Conservation (phyloP, 768 basidiomycete genomes). For the Zangia roseola region DNA sequence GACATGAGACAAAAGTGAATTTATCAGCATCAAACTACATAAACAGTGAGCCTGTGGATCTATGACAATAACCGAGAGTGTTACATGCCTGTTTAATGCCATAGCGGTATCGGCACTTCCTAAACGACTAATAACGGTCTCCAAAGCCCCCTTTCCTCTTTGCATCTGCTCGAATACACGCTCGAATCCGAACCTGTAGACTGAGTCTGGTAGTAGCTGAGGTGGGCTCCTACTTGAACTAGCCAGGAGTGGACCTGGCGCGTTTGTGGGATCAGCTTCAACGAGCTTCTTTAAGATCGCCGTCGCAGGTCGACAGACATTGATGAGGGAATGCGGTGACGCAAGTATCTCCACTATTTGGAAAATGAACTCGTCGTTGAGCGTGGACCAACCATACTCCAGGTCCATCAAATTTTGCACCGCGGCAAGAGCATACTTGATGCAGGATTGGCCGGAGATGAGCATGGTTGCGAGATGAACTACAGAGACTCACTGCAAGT, state of each 20-base stretch:
- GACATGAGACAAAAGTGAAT: conserved; percentile 79
- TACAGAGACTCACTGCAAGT: conserved; percentile 59
- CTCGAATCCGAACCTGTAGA: conserved; percentile 82
- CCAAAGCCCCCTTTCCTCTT: conserved; percentile 65
- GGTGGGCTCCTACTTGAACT: conserved; percentile 62
- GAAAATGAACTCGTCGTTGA: conserved; percentile 71
- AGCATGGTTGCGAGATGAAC: neutral
- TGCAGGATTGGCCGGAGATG: conserved; percentile 8
- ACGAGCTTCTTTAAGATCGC: conserved; percentile 88
- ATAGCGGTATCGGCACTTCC: conserved; percentile 83
- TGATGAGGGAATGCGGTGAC: conserved; percentile 74
- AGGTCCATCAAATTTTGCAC: conserved; percentile 89
- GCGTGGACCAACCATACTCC: conserved; percentile 77
- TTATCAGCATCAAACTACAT: conserved; percentile 83
- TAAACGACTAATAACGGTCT: conserved; percentile 78
- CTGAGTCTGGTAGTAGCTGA: conserved; percentile 58
- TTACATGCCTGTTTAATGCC: conserved; percentile 71
- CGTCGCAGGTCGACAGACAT: conserved; percentile 89
- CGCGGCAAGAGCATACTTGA: conserved; percentile 78
- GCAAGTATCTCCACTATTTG: conserved; percentile 77
- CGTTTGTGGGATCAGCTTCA: conserved; percentile 75
- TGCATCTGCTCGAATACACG: conserved; percentile 82
- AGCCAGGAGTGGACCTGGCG: conserved; percentile 55
- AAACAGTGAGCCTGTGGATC: conserved; percentile 7
- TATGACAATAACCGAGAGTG: neutral